A percentile compares a stretch with the other conserved stretches of the same genome.
These are phyloP conservation scores for Oryza meyeriana DNA, from an alignment of 176 grass and related monocot genomes.

Conservation along the genomic window DNA sequence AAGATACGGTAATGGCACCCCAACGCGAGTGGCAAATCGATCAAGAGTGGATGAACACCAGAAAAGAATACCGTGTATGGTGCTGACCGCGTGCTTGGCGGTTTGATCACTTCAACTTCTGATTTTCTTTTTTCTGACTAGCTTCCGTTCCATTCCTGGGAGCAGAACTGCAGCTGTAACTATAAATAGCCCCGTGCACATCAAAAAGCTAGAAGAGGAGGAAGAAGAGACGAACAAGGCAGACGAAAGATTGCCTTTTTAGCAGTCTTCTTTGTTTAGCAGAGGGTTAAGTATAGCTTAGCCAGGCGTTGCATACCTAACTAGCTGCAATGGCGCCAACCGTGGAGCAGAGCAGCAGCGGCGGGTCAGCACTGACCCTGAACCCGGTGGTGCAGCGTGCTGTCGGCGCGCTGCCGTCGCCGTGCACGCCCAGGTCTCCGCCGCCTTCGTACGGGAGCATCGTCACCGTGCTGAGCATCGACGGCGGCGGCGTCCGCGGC, in stretches of 20 bases:
- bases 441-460: constrained; percentile 21
- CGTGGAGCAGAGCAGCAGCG: too few relatives aligned
- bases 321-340: too few relatives aligned
- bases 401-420: not conserved
- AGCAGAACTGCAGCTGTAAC: not conserved
- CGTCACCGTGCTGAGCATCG: constrained; percentile 50
- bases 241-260: too few relatives aligned
- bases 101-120: not conserved
- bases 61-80: not conserved
- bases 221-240: too few relatives aligned
- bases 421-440: not conserved
- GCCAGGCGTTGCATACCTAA: too few relatives aligned
- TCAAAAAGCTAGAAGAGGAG: not conserved
- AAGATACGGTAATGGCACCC: too few relatives aligned
- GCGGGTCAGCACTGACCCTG: not conserved
- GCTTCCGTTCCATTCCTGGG: not conserved
- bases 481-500: constrained; percentile 46
- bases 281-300: too few relatives aligned
- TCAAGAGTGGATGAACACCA: not conserved
- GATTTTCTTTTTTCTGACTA: not conserved
- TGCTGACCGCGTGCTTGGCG: not conserved
- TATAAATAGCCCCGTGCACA: not conserved
- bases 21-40: too few relatives aligned
- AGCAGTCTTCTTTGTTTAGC: too few relatives aligned
- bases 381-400: not conserved